Percentiles rank a stretch among this genome's conserved stretches.
phyloP scores from a whole-genome alignment of 2,329 filamentous ascomycete species.

The Cladosporium sp. region DNA sequence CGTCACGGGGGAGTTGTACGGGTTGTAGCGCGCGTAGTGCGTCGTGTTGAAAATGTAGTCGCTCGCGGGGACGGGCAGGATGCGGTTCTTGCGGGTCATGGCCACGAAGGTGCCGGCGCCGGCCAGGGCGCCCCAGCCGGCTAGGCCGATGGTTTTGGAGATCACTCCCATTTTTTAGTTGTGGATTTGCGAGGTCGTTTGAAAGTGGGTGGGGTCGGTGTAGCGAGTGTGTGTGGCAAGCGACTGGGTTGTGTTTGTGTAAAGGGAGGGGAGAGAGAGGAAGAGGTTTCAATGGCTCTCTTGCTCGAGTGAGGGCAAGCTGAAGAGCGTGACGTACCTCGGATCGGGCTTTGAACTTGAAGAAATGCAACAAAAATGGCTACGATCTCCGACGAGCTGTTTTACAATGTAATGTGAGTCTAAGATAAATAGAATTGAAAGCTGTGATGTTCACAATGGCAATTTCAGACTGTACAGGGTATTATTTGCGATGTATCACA shows the following conservation, averaged over 20 bases:
- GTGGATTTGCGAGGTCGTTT: not conserved
- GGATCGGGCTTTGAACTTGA: not conserved
- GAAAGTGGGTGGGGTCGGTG: not conserved
- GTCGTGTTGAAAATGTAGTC: slow-evolving; percentile 60
- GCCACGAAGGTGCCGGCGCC: slow-evolving; percentile 50
- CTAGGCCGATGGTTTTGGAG: slow-evolving; percentile 26
- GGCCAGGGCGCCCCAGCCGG: slow-evolving; percentile 36
- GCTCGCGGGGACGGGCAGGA: slow-evolving; percentile 56
- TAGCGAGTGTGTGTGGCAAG: not conserved
- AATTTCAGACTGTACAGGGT: not conserved
- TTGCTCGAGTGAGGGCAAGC: not conserved
- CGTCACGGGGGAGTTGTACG: slow-evolving; percentile 56
- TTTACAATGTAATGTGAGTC: too few relatives aligned
- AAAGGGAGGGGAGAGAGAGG: not conserved
- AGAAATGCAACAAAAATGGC: too few relatives aligned
- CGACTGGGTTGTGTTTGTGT: not conserved
- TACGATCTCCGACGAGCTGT: too few relatives aligned
- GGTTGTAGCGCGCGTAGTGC: slow-evolving; percentile 58
- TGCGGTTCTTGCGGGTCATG: slow-evolving; percentile 51
- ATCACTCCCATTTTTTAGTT: slow-evolving; percentile 30
- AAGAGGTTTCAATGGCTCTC: not conserved
- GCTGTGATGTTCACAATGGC: not conserved
- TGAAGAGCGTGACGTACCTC: not conserved
- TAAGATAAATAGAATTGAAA: too few relatives aligned
- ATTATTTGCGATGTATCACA: not conserved